A percentile compares a stretch with the other conserved stretches of the same genome.
Evolutionary conservation across 768 basidiomycete species (phyloP).

Genomic region (Russula ochroleuca): DNA sequence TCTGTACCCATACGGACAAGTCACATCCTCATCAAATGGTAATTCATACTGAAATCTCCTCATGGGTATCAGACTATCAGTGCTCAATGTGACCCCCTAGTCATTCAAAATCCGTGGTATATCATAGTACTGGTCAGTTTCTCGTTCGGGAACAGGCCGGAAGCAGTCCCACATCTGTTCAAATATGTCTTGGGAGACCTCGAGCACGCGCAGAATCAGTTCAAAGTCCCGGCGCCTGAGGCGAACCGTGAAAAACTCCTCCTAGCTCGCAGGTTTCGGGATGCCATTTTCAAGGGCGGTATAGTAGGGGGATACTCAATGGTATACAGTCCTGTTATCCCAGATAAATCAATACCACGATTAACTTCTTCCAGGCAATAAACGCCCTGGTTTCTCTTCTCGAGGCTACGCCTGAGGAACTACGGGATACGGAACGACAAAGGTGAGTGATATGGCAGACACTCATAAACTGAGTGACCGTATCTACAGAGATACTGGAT

Average conservation of each 20-base stretch:
- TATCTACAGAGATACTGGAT: constrained; percentile 38
- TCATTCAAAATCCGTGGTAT: constrained; percentile 51
- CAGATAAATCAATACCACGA: not conserved
- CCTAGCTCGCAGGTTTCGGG: constrained; percentile 54
- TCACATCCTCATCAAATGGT: constrained; percentile 27
- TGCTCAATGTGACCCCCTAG: constrained; percentile 17
- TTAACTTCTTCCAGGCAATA: constrained; percentile 43
- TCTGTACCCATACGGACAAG: constrained; percentile 39
- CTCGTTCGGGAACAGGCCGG: constrained; percentile 54
- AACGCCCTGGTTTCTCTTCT: constrained; percentile 52
- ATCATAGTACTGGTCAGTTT: constrained; percentile 54
- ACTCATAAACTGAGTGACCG: not conserved
- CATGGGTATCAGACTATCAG: not conserved
- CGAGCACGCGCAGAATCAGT: constrained; percentile 28
- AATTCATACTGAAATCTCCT: constrained; percentile 7
- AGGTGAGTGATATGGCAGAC: constrained; percentile 38
- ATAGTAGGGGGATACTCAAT: constrained; percentile 54
- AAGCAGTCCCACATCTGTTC: constrained; percentile 54
- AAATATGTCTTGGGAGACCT: constrained; percentile 46
- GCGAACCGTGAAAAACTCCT: constrained; percentile 37
- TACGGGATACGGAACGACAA: constrained; percentile 45
- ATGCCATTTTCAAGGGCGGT: constrained; percentile 60
- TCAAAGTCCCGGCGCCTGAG: constrained; percentile 26
- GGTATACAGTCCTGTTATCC: constrained; percentile 35
- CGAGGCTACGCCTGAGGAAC: constrained; percentile 48